These are phyloP conservation scores for Fusarium sp. DNA, from an alignment of 2,329 filamentous ascomycete species.

Conservation along the genomic window DNA sequence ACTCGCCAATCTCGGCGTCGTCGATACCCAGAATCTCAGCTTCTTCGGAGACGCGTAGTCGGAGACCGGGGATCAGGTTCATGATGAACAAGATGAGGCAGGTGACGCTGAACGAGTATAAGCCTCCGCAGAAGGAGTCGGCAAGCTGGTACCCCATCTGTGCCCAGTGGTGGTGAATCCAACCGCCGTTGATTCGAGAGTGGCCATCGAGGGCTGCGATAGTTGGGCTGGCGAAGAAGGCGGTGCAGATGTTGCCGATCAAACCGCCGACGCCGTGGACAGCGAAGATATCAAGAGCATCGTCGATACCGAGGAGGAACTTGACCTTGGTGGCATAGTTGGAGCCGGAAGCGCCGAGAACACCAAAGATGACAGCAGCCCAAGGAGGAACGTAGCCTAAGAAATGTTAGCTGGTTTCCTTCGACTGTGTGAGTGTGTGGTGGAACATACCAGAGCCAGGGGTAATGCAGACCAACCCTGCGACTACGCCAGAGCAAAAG, in stretches of 20 bases:
- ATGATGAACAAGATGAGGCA: constrained; percentile 84
- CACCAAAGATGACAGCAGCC: constrained; percentile 83
- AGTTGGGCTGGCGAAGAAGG: constrained; percentile 86
- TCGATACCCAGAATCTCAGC: constrained; percentile 88
- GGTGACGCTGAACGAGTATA: constrained; percentile 83
- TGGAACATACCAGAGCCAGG: constrained; percentile 76
- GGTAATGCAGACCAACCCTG: constrained; percentile 88
- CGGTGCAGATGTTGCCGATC: constrained; percentile 83
- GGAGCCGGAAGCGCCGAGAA: constrained; percentile 80
- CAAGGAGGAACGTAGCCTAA: constrained; percentile 81
- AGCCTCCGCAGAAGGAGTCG: constrained; percentile 80
- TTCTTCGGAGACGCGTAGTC: constrained; percentile 79
- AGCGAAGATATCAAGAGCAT: constrained; percentile 89
- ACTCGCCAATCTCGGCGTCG: constrained; percentile 91
- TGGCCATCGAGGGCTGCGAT: constrained; percentile 83
- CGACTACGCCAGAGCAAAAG: constrained; percentile 91
- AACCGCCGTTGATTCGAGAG: constrained; percentile 77
- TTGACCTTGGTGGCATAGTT: constrained; percentile 95
- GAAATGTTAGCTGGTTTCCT: constrained; percentile 21
- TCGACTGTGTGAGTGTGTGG: background rate
- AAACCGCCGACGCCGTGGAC: constrained; percentile 84
- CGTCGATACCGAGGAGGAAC: constrained; percentile 83
- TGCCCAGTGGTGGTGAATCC: constrained; percentile 85
- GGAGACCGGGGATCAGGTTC: constrained; percentile 81
- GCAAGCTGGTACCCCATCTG: constrained; percentile 88